phyloP scores from a whole-genome alignment of 345 rosid species.

The Eucalyptus camaldulensis region DNA sequence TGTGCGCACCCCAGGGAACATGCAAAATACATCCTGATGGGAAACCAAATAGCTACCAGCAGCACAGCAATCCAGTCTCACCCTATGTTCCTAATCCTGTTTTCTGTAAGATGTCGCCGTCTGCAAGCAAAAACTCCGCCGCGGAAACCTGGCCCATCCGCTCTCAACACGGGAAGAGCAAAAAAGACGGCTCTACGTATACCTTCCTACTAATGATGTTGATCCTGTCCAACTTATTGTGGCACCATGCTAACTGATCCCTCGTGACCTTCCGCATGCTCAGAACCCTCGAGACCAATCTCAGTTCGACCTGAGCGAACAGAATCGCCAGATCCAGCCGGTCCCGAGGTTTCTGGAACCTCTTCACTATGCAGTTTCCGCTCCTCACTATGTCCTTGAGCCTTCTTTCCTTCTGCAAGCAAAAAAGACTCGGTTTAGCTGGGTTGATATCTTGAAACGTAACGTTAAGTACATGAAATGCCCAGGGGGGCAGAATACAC shows the following conservation, averaged over 20 bases:
- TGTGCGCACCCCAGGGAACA: not conserved
- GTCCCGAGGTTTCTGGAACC: constrained; percentile 41
- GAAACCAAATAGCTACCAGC: not conserved
- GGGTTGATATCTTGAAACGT: not conserved
- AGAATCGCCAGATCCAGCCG: constrained; percentile 23
- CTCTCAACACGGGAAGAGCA: constrained; percentile 58
- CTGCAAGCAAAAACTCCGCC: not conserved
- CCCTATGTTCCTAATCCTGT: not conserved
- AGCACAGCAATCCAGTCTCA: not conserved
- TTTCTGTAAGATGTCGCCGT: not conserved
- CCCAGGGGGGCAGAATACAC: not conserved
- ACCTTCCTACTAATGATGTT: constrained; percentile 33
- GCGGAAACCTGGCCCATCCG: not conserved
- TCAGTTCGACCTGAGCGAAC: constrained; percentile 47
- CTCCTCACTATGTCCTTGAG: constrained; percentile 59
- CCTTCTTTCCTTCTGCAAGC: constrained; percentile 55
- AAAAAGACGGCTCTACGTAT: constrained; percentile 49
- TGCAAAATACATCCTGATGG: not conserved
- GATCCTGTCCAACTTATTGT: constrained; percentile 44
- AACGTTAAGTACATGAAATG: not conserved
- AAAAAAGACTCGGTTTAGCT: not conserved
- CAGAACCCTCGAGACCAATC: constrained; percentile 53
- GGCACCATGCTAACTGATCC: constrained; percentile 74
- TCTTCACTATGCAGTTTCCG: constrained; percentile 45
- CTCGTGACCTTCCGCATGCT: constrained; percentile 45